Evolutionary conservation across 495 filamentous ascomycete species (phyloP).

Genomic region (Penicillium herquei): DNA sequence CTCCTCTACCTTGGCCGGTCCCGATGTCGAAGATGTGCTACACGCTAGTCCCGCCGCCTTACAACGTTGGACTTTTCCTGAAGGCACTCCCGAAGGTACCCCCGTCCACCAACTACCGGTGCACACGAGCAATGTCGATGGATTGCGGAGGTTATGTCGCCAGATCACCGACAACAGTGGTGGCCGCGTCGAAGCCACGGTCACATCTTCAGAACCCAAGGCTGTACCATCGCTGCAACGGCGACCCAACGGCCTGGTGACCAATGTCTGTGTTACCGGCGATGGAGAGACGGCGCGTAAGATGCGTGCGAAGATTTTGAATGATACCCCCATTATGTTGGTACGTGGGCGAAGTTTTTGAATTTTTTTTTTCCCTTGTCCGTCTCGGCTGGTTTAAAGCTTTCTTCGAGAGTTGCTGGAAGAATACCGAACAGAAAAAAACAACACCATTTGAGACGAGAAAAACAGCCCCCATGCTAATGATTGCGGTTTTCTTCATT

Average conservation of each 20-base stretch:
- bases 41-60: constrained; percentile 81
- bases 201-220: constrained; percentile 81
- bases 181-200: constrained; percentile 73
- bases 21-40: constrained; percentile 86
- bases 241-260: constrained; percentile 72
- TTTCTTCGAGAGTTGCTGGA: too few species aligned
- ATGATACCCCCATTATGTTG: constrained; percentile 81
- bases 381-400: constrained; percentile 1
- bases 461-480: constrained; percentile 23
- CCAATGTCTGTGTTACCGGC: constrained; percentile 86
- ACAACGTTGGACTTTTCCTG: constrained; percentile 87
- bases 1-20: constrained; percentile 83
- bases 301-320: constrained; percentile 80
- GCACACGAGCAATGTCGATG: constrained; percentile 78
- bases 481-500: constrained; percentile 17
- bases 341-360: constrained; percentile 53
- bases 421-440: background rate
- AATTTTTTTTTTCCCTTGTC: constrained; percentile 13
- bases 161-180: constrained; percentile 69
- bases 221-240: constrained; percentile 63
- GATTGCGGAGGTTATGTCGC: constrained; percentile 71
- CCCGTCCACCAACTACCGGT: constrained; percentile 84
- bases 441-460: background rate
- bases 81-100: constrained; percentile 76
- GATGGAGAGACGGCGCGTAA: constrained; percentile 78